Evolutionary conservation across 257 asterid species (phyloP).

Genomic region (Lithospermum erythrorhizon): DNA sequence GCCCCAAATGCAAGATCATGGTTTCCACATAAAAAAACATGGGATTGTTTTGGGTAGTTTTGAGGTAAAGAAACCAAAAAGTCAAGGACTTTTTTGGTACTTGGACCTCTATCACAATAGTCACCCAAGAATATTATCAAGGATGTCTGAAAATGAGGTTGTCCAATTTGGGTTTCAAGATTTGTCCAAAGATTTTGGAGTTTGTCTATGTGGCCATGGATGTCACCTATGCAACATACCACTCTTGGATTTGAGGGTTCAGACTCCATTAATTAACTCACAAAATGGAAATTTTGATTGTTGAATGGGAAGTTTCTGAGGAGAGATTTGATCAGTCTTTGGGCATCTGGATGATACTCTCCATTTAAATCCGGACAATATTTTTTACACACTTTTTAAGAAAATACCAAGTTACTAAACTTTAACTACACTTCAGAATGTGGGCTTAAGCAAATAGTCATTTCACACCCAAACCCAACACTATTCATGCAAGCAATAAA

Average conservation of each 20-base stretch:
- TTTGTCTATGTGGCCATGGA: conserved; percentile 66
- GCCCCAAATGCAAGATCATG: conserved; percentile 82
- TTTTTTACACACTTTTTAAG: too few species aligned
- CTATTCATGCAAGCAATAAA: too few species aligned
- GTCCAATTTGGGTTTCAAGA: conserved; percentile 42
- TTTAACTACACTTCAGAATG: too few species aligned
- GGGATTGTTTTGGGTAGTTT: conserved; percentile 70
- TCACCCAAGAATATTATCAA: conserved; percentile 78
- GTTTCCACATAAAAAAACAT: conserved; percentile 80
- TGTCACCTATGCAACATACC: conserved; percentile 70
- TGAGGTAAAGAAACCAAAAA: conserved; percentile 64
- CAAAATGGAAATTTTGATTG: too few species aligned
- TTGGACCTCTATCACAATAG: conserved; percentile 83
- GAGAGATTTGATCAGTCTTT: too few species aligned
- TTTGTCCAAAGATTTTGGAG: conserved; percentile 69
- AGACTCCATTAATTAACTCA: conserved; percentile 9
- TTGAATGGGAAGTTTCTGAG: too few species aligned
- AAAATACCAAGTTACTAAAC: too few species aligned
- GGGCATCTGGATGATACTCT: too few species aligned
- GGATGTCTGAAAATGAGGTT: conserved; percentile 62
- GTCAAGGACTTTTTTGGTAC: conserved; percentile 51
- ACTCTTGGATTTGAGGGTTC: conserved; percentile 32
- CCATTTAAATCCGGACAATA: too few species aligned
- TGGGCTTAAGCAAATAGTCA: too few species aligned
- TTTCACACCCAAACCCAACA: too few species aligned